phyloP scores from a whole-genome alignment of 1,284 basidiomycete genomes.

The Microbotryum lychnidis-dioicae region DNA sequence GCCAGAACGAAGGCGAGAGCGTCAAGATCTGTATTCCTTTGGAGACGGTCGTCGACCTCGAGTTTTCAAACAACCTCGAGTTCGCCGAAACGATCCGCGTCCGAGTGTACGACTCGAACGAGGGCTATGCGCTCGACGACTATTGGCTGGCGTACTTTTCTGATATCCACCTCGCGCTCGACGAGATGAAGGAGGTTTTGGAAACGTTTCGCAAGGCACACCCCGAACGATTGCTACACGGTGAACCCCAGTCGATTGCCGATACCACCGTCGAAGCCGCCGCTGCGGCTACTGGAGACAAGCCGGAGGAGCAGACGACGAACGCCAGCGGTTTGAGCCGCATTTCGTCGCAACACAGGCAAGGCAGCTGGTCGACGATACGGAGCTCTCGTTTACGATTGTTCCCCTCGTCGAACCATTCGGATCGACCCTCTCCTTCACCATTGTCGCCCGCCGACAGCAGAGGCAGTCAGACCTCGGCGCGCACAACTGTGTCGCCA shows the following conservation, averaged over 20 bases:
- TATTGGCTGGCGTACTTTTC: slow-evolving; percentile 91
- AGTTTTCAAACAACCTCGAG: slow-evolving; percentile 76
- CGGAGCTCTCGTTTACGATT: too few relatives aligned
- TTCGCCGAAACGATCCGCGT: slow-evolving; percentile 82
- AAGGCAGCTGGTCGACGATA: too few relatives aligned
- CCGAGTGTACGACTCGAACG: slow-evolving; percentile 76
- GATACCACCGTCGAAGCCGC: background rate
- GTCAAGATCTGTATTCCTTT: slow-evolving; percentile 97
- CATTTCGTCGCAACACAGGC: too few relatives aligned
- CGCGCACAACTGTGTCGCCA: too few relatives aligned
- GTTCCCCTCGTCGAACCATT: too few relatives aligned
- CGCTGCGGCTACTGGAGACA: slow-evolving; percentile 37
- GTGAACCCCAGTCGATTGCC: background rate
- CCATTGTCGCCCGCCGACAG: too few relatives aligned
- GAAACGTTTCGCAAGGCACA: slow-evolving; percentile 41
- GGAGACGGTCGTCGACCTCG: slow-evolving; percentile 76
- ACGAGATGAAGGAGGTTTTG: slow-evolving; percentile 67
- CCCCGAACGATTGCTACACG: slow-evolving; percentile 3
- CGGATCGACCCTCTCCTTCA: too few relatives aligned
- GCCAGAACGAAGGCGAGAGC: slow-evolving; percentile 88
- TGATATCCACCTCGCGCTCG: slow-evolving; percentile 62
- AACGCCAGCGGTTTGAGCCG: slow-evolving; percentile 21
- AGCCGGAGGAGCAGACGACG: slow-evolving; percentile 60
- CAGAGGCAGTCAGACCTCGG: too few relatives aligned
- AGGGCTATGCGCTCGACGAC: slow-evolving; percentile 67